Conservation (phyloP, 768 basidiomycete species). For the Panaeolus papilionaceus region DNA sequence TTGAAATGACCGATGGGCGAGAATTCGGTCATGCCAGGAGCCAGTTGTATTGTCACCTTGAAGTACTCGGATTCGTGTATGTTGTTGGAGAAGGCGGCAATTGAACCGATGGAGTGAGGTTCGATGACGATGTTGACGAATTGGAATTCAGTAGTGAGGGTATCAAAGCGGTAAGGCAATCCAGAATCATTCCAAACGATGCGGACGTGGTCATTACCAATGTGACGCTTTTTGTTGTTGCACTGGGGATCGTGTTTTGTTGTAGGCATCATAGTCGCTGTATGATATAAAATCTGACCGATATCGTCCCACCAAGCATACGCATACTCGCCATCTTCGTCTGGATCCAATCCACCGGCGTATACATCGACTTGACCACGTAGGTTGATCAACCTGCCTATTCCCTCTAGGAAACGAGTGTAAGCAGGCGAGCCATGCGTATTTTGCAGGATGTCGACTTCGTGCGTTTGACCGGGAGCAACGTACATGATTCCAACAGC, state of each 20-base stretch:
- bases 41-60: conserved; percentile 90
- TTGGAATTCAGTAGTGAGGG: conserved; percentile 91
- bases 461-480: conserved; percentile 86
- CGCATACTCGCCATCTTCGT: conserved; percentile 94
- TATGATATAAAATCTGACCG: conserved; percentile 92
- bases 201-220: conserved; percentile 96
- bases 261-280: conserved; percentile 97
- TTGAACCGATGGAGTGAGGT: conserved; percentile 85
- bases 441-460: conserved; percentile 88
- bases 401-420: conserved; percentile 88
- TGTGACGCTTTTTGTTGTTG: conserved; percentile 91
- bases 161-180: conserved; percentile 87
- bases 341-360: conserved; percentile 89
- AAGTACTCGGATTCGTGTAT: conserved; percentile 94
- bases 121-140: conserved; percentile 98
- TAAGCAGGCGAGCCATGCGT: conserved; percentile 94
- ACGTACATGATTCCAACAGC: conserved; percentile 97
- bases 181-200: conserved; percentile 99
- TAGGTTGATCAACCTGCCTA: conserved; percentile 87
- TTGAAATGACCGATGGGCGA: conserved; percentile 93
- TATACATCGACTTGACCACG: conserved; percentile 93
- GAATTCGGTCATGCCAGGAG: conserved; percentile 92
- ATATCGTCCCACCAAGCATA: conserved; percentile 99
- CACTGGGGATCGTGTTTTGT: conserved; percentile 67
- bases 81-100: conserved; percentile 85